Conservation (phyloP, 2,329 filamentous ascomycete species). For the Ophiocordyceps robertsii region DNA sequence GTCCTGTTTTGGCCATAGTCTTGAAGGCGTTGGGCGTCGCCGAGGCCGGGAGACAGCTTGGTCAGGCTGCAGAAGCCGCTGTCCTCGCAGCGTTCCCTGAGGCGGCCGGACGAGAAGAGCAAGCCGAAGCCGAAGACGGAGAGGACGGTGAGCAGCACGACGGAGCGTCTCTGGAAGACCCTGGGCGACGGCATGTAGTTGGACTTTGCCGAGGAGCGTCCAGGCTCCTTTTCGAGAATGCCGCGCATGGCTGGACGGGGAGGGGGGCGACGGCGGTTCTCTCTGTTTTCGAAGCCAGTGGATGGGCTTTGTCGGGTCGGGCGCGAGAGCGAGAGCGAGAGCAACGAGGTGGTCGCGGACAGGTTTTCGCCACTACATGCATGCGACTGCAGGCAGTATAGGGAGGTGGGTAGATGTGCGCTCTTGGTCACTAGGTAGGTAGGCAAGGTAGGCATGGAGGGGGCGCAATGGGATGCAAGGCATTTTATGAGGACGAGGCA, state of each 20-base stretch:
- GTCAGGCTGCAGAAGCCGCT: conserved; percentile 12
- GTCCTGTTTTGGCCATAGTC: not conserved
- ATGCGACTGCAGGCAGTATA: too few relatives aligned
- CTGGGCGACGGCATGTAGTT: conserved; percentile 7
- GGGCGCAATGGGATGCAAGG: too few relatives aligned
- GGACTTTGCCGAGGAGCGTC: conserved; percentile 1
- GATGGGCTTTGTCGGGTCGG: too few relatives aligned
- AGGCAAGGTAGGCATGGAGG: too few relatives aligned
- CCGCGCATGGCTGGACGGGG: conserved; percentile 2
- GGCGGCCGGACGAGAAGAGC: conserved; percentile 17
- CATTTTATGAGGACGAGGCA: too few relatives aligned
- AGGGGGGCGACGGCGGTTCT: too few relatives aligned
- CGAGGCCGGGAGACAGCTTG: conserved; percentile 1
- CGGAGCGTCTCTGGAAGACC: conserved; percentile 16
- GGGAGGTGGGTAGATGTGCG: too few relatives aligned
- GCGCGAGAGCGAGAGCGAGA: too few relatives aligned
- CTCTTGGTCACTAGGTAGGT: too few relatives aligned
- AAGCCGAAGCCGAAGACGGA: conserved; percentile 16
- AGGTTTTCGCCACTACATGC: too few relatives aligned
- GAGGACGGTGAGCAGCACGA: conserved; percentile 12
- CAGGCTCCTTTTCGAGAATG: conserved; percentile 3
- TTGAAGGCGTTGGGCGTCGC: not conserved
- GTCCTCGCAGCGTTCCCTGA: conserved; percentile 16
- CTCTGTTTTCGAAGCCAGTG: too few relatives aligned
- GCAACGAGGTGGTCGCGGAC: too few relatives aligned